Percentiles rank a stretch among this genome's conserved stretches.
These are phyloP conservation scores for Carex pumila DNA, from an alignment of 176 grass and related monocot genomes.

Conservation along the genomic window DNA sequence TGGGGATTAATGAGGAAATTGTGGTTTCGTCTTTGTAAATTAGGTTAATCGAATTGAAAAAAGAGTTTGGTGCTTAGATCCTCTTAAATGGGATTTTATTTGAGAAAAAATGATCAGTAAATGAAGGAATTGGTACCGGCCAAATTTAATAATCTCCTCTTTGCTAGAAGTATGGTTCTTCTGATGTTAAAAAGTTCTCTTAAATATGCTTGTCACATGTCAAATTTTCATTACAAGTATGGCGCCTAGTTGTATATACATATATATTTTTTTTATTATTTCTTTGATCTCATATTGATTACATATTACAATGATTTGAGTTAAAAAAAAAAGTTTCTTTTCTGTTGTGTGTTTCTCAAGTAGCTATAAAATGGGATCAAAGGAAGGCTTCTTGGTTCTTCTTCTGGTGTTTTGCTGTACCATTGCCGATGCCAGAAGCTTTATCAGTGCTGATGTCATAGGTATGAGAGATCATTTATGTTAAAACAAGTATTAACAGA, in stretches of 20 bases:
- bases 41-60: background rate
- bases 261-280: background rate
- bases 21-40: background rate
- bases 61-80: background rate
- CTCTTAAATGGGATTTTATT: background rate
- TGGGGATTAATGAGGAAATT: background rate
- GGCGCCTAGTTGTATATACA: background rate
- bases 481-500: background rate
- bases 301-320: background rate
- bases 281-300: background rate
- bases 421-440: conserved; percentile 11
- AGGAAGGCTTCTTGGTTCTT: conserved; percentile 25
- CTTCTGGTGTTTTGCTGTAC: conserved; percentile 30
- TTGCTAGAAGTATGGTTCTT: background rate
- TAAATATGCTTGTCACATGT: background rate
- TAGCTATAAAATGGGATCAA: conserved; percentile 15
- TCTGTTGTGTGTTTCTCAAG: conserved; percentile 5
- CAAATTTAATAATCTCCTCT: background rate
- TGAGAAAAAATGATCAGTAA: background rate
- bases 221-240: too few relatives aligned
- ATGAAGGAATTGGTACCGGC: background rate
- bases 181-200: background rate
- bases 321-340: background rate
- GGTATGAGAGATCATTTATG: background rate
- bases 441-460: conserved; percentile 17